Evolutionary conservation across 306 rosid species (phyloP).

Genomic region (Malus domestica): ASM211411v1 NC_041797.1:6797501-6798000

Average conservation of each 20-base stretch:
- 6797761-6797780: conserved; percentile 28
- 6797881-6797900: background rate
- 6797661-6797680: conserved; percentile 14
- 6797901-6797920: background rate
- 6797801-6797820: conserved; percentile 17
- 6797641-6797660: conserved; percentile 5
- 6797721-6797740: conserved; percentile 27
- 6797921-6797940: conserved; percentile 1
- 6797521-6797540: conserved; percentile 8
- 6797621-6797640: conserved; percentile 17
- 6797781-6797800: conserved; percentile 25
- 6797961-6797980: conserved; percentile 5
- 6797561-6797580: background rate
- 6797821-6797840: conserved; percentile 18
- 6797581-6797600: background rate
- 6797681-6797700: conserved; percentile 7
- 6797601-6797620: conserved; percentile 6
- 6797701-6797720: conserved; percentile 8
- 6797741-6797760: conserved; percentile 36
- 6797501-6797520: background rate
- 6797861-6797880: conserved; percentile 8
- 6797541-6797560: background rate
- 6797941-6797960: conserved; percentile 16
- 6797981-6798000: background rate
- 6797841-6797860: conserved; percentile 17